Evolutionary conservation across 2,329 filamentous ascomycete species (phyloP).

Genomic region (Stemphylium vesicarium): DNA sequence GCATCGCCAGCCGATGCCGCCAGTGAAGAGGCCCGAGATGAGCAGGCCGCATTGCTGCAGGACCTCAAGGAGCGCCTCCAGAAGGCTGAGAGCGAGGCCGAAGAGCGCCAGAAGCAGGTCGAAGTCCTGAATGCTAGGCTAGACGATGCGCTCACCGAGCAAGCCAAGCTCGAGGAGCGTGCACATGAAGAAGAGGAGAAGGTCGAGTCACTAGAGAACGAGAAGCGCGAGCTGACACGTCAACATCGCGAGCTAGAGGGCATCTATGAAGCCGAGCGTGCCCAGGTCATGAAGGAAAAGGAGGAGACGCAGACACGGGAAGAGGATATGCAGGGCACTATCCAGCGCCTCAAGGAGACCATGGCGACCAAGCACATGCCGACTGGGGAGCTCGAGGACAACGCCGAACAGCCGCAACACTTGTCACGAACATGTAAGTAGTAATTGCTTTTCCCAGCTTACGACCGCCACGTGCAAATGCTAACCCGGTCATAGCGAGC

Average conservation of each 20-base stretch:
- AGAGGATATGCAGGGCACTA: constrained; percentile 87
- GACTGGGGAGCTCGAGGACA: constrained; percentile 53
- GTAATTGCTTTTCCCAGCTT: not conserved
- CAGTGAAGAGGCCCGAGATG: constrained; percentile 74
- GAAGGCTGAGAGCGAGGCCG: constrained; percentile 77
- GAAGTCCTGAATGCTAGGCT: constrained; percentile 84
- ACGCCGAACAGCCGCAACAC: constrained; percentile 50
- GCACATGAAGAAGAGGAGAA: constrained; percentile 86
- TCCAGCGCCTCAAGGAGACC: constrained; percentile 89
- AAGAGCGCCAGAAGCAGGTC: constrained; percentile 82
- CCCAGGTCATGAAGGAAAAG: constrained; percentile 87
- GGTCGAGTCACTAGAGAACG: constrained; percentile 79
- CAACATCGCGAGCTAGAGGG: constrained; percentile 90
- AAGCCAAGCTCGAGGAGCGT: constrained; percentile 84
- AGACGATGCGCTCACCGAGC: constrained; percentile 83
- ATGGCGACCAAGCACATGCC: constrained; percentile 75
- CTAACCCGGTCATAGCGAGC: constrained; percentile 45
- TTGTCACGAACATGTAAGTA: constrained; percentile 60
- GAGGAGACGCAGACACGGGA: constrained; percentile 84
- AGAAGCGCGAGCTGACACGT: constrained; percentile 81
- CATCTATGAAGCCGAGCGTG: constrained; percentile 89
- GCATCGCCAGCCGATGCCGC: constrained; percentile 46
- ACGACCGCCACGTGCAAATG: constrained; percentile 1
- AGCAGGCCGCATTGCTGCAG: constrained; percentile 78
- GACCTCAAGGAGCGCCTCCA: constrained; percentile 83